Evolutionary conservation across 768 basidiomycete genomes (phyloP).

Genomic region (Trametes cingulata): DNA sequence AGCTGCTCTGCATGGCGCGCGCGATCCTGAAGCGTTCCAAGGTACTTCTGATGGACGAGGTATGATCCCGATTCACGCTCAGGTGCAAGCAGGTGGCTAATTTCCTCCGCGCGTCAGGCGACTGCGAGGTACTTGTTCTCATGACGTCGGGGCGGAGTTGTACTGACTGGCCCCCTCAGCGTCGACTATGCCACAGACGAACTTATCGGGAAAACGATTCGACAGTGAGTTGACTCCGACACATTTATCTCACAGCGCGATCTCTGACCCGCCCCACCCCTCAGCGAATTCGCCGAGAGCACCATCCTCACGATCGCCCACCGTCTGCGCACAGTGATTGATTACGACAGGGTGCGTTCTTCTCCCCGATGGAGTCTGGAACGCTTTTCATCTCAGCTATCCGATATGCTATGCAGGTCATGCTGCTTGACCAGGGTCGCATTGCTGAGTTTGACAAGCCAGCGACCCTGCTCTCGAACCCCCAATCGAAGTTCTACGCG

Average conservation of each 20-base stretch:
- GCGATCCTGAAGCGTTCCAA: conserved; percentile 80
- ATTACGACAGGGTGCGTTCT: conserved; percentile 72
- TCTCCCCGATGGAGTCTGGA: conserved; percentile 5
- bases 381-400: conserved; percentile 6
- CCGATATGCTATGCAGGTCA: conserved; percentile 47
- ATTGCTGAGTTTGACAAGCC: conserved; percentile 80
- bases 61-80: conserved; percentile 30
- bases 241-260: conserved; percentile 42
- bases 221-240: conserved; percentile 53
- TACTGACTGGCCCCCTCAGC: conserved; percentile 30
- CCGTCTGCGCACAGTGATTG: conserved; percentile 75
- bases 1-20: conserved; percentile 86
- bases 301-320: conserved; percentile 86
- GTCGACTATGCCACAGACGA: conserved; percentile 91
- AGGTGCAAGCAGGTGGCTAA: neutral
- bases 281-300: conserved; percentile 74
- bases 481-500: conserved; percentile 60
- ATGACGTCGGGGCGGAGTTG: conserved; percentile 1
- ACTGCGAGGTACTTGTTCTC: conserved; percentile 54
- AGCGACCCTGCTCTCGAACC: conserved; percentile 51
- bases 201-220: conserved; percentile 77
- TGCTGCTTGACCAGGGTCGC: conserved; percentile 76
- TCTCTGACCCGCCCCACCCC: neutral
- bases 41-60: conserved; percentile 85
- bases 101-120: conserved; percentile 43